Evolutionary conservation across 345 rosid genomes (phyloP), one percentile per base, ranked within the genome.

Genomic region (Turnera subulata): DNA sequence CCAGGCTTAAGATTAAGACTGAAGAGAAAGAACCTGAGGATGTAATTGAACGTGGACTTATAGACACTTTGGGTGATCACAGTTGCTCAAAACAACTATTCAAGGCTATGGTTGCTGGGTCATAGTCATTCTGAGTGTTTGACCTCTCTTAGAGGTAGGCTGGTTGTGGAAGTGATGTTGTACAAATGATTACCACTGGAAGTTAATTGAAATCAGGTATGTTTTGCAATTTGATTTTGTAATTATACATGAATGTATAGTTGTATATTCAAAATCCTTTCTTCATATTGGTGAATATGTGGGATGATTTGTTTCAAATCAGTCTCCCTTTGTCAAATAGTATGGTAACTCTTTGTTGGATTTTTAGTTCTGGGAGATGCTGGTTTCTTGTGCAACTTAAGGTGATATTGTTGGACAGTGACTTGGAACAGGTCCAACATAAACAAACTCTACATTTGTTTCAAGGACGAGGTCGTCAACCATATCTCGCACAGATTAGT

Each of bases 1-100:
- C n/a, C 18, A 8, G 8, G n/a, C 67, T 33, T 12, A 24, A 53
- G 56, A 16, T 35, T 14, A 63, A 55, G 42, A 23, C 47, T n/a
- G 25, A 38, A 23, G 26, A 7, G 38, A 47, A 19, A 44, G 66
- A 29, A 64, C 6, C 22, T 18, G 23, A 17, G 59, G 22, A 24
- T 23, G 11, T 43, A 32, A 32, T 22, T 15, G 29, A 29, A 17
- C 42, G 11, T 6, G 66, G 38, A 33, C 29, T 29, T 10, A 18
- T 26, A 13, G 13, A 48, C 17, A 22, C 5, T 22, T 2, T 23
- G 48, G 32, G 38, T 38, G 21, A 38, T 12, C 46, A 60, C 12
- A 40, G 20, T 35, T 59, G 20, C 20, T 33, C 44, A 9, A 13
- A 35, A 21, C 32, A 16, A 39, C 38, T 46, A 11, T 49, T 20